Evolutionary conservation across 371 early-diverging fungal species (phyloP).

Genomic region (Circinella minor): DNA sequence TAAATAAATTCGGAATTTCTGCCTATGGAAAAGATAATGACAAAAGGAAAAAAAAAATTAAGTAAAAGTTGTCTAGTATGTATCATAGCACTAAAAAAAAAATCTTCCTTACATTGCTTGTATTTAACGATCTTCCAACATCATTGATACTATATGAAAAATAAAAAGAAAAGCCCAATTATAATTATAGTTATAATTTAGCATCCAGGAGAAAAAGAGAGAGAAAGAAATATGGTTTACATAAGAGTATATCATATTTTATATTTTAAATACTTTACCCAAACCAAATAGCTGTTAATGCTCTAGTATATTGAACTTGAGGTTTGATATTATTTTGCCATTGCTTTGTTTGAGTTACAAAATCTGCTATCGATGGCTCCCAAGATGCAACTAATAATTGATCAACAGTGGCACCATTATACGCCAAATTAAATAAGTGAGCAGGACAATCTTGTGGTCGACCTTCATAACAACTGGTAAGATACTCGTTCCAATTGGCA

Average conservation of each 20-base stretch:
- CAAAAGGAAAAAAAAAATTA: not conserved
- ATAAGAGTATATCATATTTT: too few relatives aligned
- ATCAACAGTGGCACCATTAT: slow-evolving; percentile 14
- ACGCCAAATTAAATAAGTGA: slow-evolving; percentile 9
- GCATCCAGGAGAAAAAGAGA: too few relatives aligned
- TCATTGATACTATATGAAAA: slow-evolving; percentile 13
- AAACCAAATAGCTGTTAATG: slow-evolving; percentile 1
- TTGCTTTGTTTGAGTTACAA: not conserved
- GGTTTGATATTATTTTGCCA: slow-evolving; percentile 9
- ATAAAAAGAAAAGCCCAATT: not conserved
- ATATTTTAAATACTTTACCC: not conserved
- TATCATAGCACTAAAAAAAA: not conserved
- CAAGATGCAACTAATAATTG: not conserved
- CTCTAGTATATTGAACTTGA: not conserved
- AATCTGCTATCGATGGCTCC: slow-evolving; percentile 1
- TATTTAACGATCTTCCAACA: not conserved
- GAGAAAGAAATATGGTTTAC: not conserved
- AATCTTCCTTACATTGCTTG: not conserved
- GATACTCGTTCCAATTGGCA: slow-evolving; percentile 10
- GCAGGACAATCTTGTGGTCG: slow-evolving; percentile 8
- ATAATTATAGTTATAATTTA: too few relatives aligned
- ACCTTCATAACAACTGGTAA: slow-evolving; percentile 12
- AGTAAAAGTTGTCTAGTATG: not conserved
- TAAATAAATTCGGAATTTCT: not conserved
- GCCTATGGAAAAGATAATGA: not conserved